A percentile compares a stretch with the other conserved stretches of the same genome.
Evolutionary conservation across 2,329 filamentous ascomycete species (phyloP).

Genomic region (Tolypocladium pustulatum): DNA sequence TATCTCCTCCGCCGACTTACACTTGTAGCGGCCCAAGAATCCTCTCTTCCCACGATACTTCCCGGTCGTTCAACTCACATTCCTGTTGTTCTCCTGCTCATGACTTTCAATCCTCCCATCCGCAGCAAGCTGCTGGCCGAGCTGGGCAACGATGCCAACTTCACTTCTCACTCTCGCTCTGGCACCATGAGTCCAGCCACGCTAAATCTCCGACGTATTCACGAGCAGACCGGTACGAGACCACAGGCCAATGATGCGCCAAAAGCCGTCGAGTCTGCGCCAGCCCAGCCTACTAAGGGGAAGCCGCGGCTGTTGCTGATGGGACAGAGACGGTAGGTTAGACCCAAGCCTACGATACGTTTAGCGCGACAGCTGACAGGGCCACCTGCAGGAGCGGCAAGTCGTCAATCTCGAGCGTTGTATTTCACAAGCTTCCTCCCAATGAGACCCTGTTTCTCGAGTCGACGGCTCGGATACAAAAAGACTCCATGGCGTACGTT

Average conservation of each 20-base stretch:
- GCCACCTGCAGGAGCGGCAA: constrained; percentile 71
- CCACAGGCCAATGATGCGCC: constrained; percentile 37
- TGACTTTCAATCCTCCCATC: constrained; percentile 24
- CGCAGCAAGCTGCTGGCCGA: constrained; percentile 12
- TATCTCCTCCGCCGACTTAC: not conserved
- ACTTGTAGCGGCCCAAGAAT: not conserved
- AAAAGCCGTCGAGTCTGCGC: constrained; percentile 32
- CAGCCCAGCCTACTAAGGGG: constrained; percentile 41
- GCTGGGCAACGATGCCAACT: constrained; percentile 13
- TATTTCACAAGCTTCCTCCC: constrained; percentile 96
- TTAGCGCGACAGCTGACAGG: not conserved
- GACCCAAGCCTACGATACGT: not conserved
- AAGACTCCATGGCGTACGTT: constrained; percentile 85
- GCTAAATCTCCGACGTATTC: constrained; percentile 53
- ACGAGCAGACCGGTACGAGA: constrained; percentile 48
- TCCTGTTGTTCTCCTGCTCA: constrained; percentile 5
- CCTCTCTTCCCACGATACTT: not conserved
- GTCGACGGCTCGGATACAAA: constrained; percentile 87
- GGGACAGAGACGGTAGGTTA: constrained; percentile 77
- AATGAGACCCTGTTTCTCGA: constrained; percentile 94
- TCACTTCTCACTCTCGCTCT: constrained; percentile 16
- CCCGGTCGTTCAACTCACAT: not conserved
- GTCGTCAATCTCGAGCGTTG: constrained; percentile 95
- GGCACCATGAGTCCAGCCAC: constrained; percentile 43
- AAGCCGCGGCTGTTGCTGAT: constrained; percentile 86